Percentiles rank a stretch among this genome's conserved stretches.
Conservation (phyloP, 106 monocot species). For the Dioscorea alata region DNA sequence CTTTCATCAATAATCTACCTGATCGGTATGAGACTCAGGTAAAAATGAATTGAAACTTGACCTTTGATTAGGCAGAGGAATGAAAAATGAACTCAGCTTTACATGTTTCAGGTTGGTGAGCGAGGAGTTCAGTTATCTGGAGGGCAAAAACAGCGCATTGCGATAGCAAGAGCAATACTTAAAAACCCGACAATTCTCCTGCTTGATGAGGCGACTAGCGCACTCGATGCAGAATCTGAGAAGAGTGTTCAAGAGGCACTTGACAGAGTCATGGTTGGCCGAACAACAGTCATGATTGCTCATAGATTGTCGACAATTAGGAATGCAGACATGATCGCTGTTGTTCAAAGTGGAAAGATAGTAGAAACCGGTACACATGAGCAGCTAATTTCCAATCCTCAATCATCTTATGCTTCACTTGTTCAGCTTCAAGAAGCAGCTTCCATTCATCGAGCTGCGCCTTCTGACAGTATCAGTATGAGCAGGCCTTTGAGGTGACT, state of each 20-base stretch:
- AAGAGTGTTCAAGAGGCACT: constrained; percentile 82
- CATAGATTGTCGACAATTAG: constrained; percentile 66
- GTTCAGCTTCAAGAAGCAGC: constrained; percentile 64
- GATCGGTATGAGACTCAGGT: constrained; percentile 75
- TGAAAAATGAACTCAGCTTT: not conserved
- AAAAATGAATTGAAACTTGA: not conserved
- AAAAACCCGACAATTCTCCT: constrained; percentile 95
- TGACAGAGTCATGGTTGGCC: constrained; percentile 71
- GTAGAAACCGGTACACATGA: constrained; percentile 85
- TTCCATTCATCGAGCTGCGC: constrained; percentile 9
- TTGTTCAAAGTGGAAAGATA: constrained; percentile 53
- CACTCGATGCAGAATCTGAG: constrained; percentile 70
- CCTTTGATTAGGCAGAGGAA: no score
- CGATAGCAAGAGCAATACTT: constrained; percentile 83
- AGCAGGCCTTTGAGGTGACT: constrained; percentile 51
- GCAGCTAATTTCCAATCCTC: constrained; percentile 53
- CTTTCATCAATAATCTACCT: constrained; percentile 70
- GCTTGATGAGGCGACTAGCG: constrained; percentile 91
- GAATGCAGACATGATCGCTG: constrained; percentile 74
- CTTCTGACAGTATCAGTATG: constrained; percentile 26
- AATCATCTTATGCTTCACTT: constrained; percentile 59
- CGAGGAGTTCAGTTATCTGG: constrained; percentile 71
- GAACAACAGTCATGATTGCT: constrained; percentile 68
- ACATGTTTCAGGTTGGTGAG: constrained; percentile 50
- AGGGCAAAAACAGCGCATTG: constrained; percentile 75